Percentiles rank a stretch among this genome's conserved stretches.
Evolutionary conservation across 1,284 basidiomycete species (phyloP).

Genomic region (Malassezia sp.): DNA sequence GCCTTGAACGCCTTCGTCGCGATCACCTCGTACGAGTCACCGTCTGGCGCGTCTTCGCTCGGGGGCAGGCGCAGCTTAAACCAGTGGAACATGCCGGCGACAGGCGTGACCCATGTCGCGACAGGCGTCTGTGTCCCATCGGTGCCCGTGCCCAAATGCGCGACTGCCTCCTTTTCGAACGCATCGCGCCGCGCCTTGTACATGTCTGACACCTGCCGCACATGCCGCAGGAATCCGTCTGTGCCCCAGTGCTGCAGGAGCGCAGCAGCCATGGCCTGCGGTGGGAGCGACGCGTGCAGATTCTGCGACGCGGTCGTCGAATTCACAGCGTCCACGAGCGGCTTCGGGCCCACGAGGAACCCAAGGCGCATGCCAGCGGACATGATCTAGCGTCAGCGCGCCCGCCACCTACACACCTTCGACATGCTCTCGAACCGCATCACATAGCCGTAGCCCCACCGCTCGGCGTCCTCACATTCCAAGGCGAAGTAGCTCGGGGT

Average conservation of each 20-base stretch:
- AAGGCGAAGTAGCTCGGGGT: conserved; percentile 34
- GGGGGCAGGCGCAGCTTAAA: conserved; percentile 40
- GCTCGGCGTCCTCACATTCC: conserved; percentile 29
- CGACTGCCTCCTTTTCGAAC: conserved; percentile 65
- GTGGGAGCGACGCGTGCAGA: conserved; percentile 59
- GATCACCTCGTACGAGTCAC: conserved; percentile 68
- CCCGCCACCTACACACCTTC: no score
- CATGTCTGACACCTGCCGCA: conserved; percentile 59
- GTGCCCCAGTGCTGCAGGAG: conserved; percentile 60
- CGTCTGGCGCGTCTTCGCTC: conserved; percentile 32
- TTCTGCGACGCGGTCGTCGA: conserved; percentile 59
- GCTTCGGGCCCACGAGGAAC: conserved; percentile 66
- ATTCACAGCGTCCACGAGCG: conserved; percentile 64
- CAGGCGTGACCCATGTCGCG: conserved; percentile 61
- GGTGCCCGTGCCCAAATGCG: conserved; percentile 60
- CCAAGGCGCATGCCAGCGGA: conserved; percentile 53
- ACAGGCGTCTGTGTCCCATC: conserved; percentile 15
- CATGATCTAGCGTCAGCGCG: no score
- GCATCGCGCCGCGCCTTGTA: conserved; percentile 67
- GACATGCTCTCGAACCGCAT: conserved; percentile 52
- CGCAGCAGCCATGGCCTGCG: conserved; percentile 63
- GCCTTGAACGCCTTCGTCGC: conserved; percentile 63
- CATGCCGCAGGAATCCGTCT: conserved; percentile 65
- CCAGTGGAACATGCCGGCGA: conserved; percentile 58
- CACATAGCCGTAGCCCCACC: conserved; percentile 37